Conservation (phyloP, 2,329 filamentous ascomycete species). For the Ceratocystiopsis sp. region DNA sequence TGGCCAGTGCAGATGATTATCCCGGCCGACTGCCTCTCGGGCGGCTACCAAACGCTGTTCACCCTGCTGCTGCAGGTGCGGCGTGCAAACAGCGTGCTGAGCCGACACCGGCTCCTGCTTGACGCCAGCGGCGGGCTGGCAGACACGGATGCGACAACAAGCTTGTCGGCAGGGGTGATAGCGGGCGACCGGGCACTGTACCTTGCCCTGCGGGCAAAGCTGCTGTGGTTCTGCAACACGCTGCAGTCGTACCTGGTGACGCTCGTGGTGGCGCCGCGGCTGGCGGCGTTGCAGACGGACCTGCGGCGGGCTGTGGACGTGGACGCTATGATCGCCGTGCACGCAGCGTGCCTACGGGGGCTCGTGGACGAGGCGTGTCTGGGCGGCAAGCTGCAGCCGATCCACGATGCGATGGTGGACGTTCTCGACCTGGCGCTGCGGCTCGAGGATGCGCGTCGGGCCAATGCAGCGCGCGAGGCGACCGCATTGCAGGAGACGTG, state of each 20-base stretch:
- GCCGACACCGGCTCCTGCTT: conserved; percentile 30
- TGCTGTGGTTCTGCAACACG: conserved; percentile 63
- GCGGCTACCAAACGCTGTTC: conserved; percentile 54
- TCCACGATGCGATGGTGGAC: conserved; percentile 56
- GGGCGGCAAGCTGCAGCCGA: conserved; percentile 47
- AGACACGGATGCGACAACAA: conserved; percentile 6
- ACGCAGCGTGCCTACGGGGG: conserved; percentile 43
- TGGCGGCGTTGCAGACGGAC: conserved; percentile 33
- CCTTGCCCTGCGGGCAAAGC: conserved; percentile 45
- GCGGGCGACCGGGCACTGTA: conserved; percentile 28
- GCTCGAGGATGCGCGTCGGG: conserved; percentile 43
- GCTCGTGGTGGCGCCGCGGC: conserved; percentile 49
- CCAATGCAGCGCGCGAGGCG: conserved; percentile 20
- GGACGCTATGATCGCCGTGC: conserved; percentile 61
- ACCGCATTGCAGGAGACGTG: conserved; percentile 22
- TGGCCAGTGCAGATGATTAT: conserved; percentile 59
- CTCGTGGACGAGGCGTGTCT: conserved; percentile 55
- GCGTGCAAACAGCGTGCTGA: conserved; percentile 50
- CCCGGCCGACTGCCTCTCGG: conserved; percentile 39
- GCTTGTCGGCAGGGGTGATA: neutral
- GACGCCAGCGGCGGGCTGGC: conserved; percentile 14
- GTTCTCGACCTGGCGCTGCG: conserved; percentile 58
- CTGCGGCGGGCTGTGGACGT: conserved; percentile 52
- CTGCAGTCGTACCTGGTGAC: conserved; percentile 62
- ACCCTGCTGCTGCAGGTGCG: conserved; percentile 63